Evolutionary conservation across 2,329 filamentous ascomycete species (phyloP), one percentile per base, ranked within the genome.

Genomic region (Colletotrichum somersetense): DNA sequence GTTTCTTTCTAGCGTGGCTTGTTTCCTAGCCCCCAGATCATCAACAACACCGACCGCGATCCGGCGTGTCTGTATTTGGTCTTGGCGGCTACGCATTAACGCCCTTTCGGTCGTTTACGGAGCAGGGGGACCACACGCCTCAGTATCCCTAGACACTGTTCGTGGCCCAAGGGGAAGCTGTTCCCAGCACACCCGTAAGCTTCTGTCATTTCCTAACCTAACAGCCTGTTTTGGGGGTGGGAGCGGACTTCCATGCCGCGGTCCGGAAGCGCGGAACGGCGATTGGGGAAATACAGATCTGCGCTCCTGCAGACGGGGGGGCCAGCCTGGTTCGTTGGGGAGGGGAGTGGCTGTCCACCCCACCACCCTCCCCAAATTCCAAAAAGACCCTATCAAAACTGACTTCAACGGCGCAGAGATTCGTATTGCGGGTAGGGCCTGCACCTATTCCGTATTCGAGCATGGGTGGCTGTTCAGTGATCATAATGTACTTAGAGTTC

Each of bases 211-310:
- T 52, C 2, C 23, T 23, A 18, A 1, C 2, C 23, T 23, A 5
- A 30, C 2, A 16, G 50, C 14, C 50, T 52, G 14, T 18, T 18
- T 52, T 16, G 12, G 46, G 20, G 44, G n/a, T 2, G 7, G 46
- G 46, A 11, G 23, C 6, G n/a, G 48, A 52, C 16, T 62, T 18
- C 8, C 20, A 50, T 33, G 4, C 26, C 18, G 26, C 42, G 16
- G 14, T 18, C 33, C 40, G 26, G 23, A 30, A 48, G 30, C 18
- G 26, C 30, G 30, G 20, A 30, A 35, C 18, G 42, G 58, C 42
- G 58, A 62, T n/a, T 35, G 16, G 48, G 58, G 58, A 62, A 62
- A 62, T 62, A 23, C 42, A 48, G 58, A 62, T 50, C 58, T 48
- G 42, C 58, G 30, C 14, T 46, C 30, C n/a, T 62, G 58, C 58